phyloP scores from a whole-genome alignment of 2,329 filamentous ascomycete species.

The Xenoacremonium recifei region DNA sequence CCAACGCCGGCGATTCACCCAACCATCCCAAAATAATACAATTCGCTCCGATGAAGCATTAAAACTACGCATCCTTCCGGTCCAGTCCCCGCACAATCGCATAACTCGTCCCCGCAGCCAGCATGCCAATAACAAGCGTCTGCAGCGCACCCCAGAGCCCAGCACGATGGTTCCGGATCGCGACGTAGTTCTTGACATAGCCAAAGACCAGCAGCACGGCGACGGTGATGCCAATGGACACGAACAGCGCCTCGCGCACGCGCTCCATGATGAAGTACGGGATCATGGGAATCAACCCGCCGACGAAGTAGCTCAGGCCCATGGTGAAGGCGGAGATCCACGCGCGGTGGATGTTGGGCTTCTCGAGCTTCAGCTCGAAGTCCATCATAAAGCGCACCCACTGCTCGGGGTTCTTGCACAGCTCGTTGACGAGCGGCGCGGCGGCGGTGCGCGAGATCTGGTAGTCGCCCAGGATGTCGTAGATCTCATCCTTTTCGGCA shows the following conservation, averaged over 20 bases:
- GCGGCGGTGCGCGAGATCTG: slow-evolving; percentile 41
- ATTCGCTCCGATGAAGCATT: not conserved
- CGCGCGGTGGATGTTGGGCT: slow-evolving; percentile 42
- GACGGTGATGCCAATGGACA: slow-evolving; percentile 56
- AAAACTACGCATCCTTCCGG: slow-evolving; percentile 16
- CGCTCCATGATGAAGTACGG: slow-evolving; percentile 56
- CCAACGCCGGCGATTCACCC: too few species aligned
- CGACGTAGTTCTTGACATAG: slow-evolving; percentile 49
- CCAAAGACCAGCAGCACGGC: slow-evolving; percentile 56
- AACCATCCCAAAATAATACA: not conserved
- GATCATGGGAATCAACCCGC: slow-evolving; percentile 59
- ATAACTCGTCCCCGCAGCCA: slow-evolving; percentile 32
- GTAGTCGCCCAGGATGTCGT: slow-evolving; percentile 13
- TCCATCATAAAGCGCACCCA: slow-evolving; percentile 61
- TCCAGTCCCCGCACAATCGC: slow-evolving; percentile 47
- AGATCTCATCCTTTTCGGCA: slow-evolving; percentile 13
- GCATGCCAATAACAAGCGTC: slow-evolving; percentile 33
- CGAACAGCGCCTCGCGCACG: slow-evolving; percentile 37
- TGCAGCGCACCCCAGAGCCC: slow-evolving; percentile 31
- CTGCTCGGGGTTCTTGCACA: slow-evolving; percentile 53
- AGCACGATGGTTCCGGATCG: slow-evolving; percentile 6
- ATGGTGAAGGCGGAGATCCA: slow-evolving; percentile 63
- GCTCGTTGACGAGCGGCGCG: slow-evolving; percentile 56
- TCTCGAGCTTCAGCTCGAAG: slow-evolving; percentile 51
- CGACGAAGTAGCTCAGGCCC: slow-evolving; percentile 65